A percentile compares a stretch with the other conserved stretches of the same genome.
Conservation (phyloP, 1,284 basidiomycete species). For the Ustilago shanxiensis region DNA sequence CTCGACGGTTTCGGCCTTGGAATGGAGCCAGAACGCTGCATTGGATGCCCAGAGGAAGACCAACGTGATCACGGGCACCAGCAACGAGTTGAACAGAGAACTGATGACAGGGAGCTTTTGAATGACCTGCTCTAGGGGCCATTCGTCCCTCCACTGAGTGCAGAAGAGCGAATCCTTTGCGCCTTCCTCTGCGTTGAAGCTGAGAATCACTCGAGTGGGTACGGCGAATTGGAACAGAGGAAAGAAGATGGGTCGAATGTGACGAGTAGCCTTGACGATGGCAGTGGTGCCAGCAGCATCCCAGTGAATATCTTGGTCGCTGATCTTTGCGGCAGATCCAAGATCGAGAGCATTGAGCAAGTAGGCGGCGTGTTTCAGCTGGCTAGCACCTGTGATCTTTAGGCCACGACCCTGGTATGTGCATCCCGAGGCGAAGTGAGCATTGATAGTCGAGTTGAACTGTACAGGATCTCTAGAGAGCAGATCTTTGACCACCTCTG, state of each 20-base stretch:
- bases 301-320: constrained; percentile 47
- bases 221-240: constrained; percentile 55
- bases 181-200: constrained; percentile 37
- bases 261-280: constrained; percentile 41
- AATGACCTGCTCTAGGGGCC: constrained; percentile 41
- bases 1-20: constrained; percentile 28
- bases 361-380: constrained; percentile 53
- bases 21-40: constrained; percentile 40
- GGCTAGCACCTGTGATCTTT: constrained; percentile 48
- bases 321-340: constrained; percentile 43
- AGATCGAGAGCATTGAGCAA: constrained; percentile 49
- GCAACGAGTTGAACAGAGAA: constrained; percentile 24
- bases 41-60: constrained; percentile 49
- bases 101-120: constrained; percentile 27
- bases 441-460: constrained; percentile 60
- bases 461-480: constrained; percentile 47
- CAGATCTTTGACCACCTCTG: constrained; percentile 45
- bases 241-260: constrained; percentile 48
- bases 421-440: constrained; percentile 42
- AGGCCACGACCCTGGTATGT: constrained; percentile 55
- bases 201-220: constrained; percentile 36
- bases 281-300: constrained; percentile 35
- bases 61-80: constrained; percentile 36
- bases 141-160: constrained; percentile 52
- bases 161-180: constrained; percentile 45